These are phyloP conservation scores for Collariella sp. DNA, from an alignment of 495 filamentous ascomycete species.

Conservation along the genomic window DNA sequence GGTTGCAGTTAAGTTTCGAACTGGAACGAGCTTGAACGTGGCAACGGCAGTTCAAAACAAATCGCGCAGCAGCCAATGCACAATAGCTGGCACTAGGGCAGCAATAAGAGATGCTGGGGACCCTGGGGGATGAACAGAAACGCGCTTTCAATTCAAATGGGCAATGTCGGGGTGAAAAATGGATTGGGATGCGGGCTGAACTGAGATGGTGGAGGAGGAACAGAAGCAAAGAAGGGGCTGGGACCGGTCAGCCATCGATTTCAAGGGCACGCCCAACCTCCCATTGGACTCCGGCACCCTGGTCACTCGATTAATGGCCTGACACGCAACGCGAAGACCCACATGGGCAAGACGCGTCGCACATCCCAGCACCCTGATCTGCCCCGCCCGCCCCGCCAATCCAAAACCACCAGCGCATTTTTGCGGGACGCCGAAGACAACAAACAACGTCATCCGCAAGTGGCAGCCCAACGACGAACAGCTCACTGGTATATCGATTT, in stretches of 20 bases:
- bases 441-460: slow-evolving; percentile 14
- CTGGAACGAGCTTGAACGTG: background rate
- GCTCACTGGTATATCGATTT: too few relatives aligned
- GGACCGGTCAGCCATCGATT: slow-evolving; percentile 15
- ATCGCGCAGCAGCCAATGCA: slow-evolving; percentile 4
- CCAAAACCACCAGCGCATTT: slow-evolving; percentile 11
- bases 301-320: slow-evolving; percentile 16
- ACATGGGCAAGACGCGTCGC: slow-evolving; percentile 7
- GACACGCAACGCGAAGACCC: slow-evolving; percentile 21
- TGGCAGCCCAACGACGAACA: background rate
- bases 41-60: slow-evolving; percentile 3
- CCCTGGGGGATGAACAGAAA: background rate
- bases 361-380: background rate
- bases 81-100: slow-evolving; percentile 4
- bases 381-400: slow-evolving; percentile 18
- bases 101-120: slow-evolving; percentile 9
- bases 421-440: background rate
- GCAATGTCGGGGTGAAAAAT: background rate
- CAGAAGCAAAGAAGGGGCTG: slow-evolving; percentile 14
- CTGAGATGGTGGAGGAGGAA: slow-evolving; percentile 9
- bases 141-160: background rate
- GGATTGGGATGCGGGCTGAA: background rate
- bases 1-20: background rate
- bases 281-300: slow-evolving; percentile 12
- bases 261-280: slow-evolving; percentile 16